These are phyloP conservation scores for Begonia loranthoides DNA, from an alignment of 306 rosid genomes.

Conservation along the genomic window DNA sequence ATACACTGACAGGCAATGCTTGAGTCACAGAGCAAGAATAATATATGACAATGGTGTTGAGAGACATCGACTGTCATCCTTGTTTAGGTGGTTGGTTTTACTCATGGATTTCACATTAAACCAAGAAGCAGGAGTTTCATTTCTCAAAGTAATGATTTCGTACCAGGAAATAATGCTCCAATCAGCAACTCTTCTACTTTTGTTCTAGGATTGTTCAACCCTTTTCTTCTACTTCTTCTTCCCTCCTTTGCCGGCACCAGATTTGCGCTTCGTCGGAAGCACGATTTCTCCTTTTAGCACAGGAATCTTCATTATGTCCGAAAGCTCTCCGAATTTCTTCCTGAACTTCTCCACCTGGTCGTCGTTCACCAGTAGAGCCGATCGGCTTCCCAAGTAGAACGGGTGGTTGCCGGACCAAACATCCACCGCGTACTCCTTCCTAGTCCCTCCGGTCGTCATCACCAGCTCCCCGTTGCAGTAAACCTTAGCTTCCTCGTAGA, in stretches of 20 bases:
- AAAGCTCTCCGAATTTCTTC: slow-evolving; percentile 59
- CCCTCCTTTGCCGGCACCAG: slow-evolving; percentile 33
- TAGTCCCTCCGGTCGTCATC: slow-evolving; percentile 87
- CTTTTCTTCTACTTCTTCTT: slow-evolving; percentile 47
- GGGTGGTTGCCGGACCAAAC: slow-evolving; percentile 99
- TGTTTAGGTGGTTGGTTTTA: no score
- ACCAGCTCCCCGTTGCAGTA: slow-evolving; percentile 73
- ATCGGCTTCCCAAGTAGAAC: slow-evolving; percentile 74
- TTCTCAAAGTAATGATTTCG: no score
- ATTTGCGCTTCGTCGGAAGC: slow-evolving; percentile 52
- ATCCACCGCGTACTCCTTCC: slow-evolving; percentile 79
- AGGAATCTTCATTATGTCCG: slow-evolving; percentile 66
- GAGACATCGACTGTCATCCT: no score
- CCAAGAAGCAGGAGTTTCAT: no score
- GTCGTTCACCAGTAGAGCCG: slow-evolving; percentile 35
- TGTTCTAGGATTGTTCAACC: no score
- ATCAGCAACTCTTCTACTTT: no score
- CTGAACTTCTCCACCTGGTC: slow-evolving; percentile 93
- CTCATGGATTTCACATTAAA: no score
- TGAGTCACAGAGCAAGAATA: no score
- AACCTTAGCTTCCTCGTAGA: slow-evolving; percentile 65
- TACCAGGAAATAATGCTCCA: no score
- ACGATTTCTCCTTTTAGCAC: slow-evolving; percentile 74
- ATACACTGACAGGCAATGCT: no score
- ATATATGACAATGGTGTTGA: no score